These are phyloP conservation scores for Trichoderma oligosporum DNA, from an alignment of 2,329 filamentous ascomycete genomes.

Conservation along the genomic window DNA sequence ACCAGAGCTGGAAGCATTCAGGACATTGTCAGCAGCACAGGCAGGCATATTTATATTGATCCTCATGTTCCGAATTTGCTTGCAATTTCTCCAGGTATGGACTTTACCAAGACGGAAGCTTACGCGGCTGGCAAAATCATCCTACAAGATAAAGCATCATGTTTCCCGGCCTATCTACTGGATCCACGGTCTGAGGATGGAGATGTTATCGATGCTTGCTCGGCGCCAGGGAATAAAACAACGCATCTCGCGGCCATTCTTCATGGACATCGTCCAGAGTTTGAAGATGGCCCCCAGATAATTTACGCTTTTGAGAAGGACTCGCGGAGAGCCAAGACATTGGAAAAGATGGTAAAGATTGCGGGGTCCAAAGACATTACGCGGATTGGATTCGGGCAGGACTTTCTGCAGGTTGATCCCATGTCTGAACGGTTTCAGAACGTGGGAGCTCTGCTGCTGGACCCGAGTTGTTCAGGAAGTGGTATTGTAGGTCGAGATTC, in stretches of 20 bases:
- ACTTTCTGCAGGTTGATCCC: conserved; percentile 78
- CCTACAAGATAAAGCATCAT: conserved; percentile 93
- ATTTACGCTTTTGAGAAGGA: conserved; percentile 84
- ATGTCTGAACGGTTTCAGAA: conserved; percentile 54
- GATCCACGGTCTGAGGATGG: conserved; percentile 64
- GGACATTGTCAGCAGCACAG: conserved; percentile 47
- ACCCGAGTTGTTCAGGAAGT: conserved; percentile 93
- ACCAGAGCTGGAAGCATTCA: conserved; percentile 51
- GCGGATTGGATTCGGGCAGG: conserved; percentile 66
- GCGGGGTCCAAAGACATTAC: conserved; percentile 68
- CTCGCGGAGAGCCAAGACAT: conserved; percentile 62
- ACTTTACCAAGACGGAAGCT: conserved; percentile 68
- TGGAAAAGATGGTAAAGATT: conserved; percentile 78
- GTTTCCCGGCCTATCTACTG: conserved; percentile 88
- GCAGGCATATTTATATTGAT: conserved; percentile 66
- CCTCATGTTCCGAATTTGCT: conserved; percentile 77
- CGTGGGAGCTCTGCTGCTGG: conserved; percentile 81
- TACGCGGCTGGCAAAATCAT: conserved; percentile 79
- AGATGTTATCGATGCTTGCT: conserved; percentile 86
- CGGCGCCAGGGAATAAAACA: conserved; percentile 95
- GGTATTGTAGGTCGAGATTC: conserved; percentile 90
- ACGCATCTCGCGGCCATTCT: conserved; percentile 84
- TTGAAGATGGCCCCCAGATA: conserved; percentile 31
- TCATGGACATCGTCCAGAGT: conserved; percentile 39
- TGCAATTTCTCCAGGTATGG: conserved; percentile 67